phyloP scores from a whole-genome alignment of 805 yeast genomes.

The Cyberlindnera japonica region DNA sequence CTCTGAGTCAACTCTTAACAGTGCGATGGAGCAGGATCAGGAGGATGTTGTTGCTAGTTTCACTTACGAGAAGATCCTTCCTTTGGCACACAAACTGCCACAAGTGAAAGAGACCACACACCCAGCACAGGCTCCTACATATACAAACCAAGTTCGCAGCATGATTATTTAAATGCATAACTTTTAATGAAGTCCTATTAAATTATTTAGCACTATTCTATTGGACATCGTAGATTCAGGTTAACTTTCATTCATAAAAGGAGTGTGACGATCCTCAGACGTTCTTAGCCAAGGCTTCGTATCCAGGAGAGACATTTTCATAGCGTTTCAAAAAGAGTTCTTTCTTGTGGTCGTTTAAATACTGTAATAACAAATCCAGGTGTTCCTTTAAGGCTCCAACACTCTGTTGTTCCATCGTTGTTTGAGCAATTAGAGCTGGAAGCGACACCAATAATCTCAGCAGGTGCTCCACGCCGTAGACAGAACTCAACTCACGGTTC shows the following conservation, averaged over 20 bases:
- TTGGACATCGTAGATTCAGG: too few relatives aligned
- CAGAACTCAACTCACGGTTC: constrained; percentile 36
- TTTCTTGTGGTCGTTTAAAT: constrained; percentile 42
- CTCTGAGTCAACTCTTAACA: constrained; percentile 22
- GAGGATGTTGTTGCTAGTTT: constrained; percentile 13
- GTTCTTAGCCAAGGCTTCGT: constrained; percentile 33
- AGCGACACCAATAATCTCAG: constrained; percentile 70
- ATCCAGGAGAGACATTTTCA: constrained; percentile 48
- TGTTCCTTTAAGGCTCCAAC: constrained; percentile 51
- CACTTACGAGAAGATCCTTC: constrained; percentile 23
- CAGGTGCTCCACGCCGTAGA: constrained; percentile 82
- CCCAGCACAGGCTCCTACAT: too few relatives aligned
- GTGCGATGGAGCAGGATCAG: constrained; percentile 5
- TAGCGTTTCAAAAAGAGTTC: constrained; percentile 38
- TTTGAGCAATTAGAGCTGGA: constrained; percentile 78
- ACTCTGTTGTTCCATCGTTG: constrained; percentile 78
- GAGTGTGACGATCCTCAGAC: constrained; percentile 4
- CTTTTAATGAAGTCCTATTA: too few relatives aligned
- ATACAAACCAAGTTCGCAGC: neutral
- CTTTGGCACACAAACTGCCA: too few relatives aligned
- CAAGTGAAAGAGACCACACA: too few relatives aligned
- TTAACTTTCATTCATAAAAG: neutral
- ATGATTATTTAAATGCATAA: neutral
- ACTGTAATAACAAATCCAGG: constrained; percentile 51
- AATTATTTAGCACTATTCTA: too few relatives aligned